Percentiles rank a stretch among this genome's conserved stretches.
Evolutionary conservation across 2,329 filamentous ascomycete species (phyloP).

Genomic region (Pochonia chlamydosporia): DNA sequence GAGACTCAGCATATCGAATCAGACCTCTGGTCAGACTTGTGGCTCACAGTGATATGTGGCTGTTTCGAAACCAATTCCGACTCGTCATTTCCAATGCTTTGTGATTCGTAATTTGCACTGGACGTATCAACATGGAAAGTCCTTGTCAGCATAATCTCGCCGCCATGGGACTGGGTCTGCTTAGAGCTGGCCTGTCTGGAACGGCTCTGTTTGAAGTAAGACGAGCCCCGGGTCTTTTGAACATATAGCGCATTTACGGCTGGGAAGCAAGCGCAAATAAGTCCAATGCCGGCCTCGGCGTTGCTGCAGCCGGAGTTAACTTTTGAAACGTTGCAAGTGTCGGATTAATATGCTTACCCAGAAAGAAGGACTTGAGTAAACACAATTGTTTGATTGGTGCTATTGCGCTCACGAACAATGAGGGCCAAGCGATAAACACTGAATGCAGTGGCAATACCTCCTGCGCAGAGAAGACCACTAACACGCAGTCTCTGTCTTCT

Average conservation of each 20-base stretch:
- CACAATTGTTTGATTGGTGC: constrained; percentile 19
- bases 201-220: constrained; percentile 17
- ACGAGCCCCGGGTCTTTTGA: constrained; percentile 13
- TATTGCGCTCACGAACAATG: constrained; percentile 17
- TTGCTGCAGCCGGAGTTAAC: no score
- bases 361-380: constrained; percentile 20
- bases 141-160: constrained; percentile 24
- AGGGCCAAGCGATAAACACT: constrained; percentile 22
- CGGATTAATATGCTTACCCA: constrained; percentile 12
- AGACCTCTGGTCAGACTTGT: no score
- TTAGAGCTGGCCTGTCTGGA: constrained; percentile 6
- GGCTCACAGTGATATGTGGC: no score
- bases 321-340: no score
- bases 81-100: constrained; percentile 16
- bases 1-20: no score
- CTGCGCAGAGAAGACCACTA: constrained; percentile 21
- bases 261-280: constrained; percentile 25
- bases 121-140: constrained; percentile 21
- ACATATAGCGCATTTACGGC: constrained; percentile 19
- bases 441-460: constrained; percentile 25
- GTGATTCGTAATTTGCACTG: constrained; percentile 10
- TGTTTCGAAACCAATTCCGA: constrained; percentile 13
- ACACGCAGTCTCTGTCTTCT: constrained; percentile 22
- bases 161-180: constrained; percentile 7
- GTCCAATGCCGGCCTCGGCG: constrained; percentile 24